Evolutionary conservation across 768 basidiomycete species (phyloP).

Genomic region (Pleurotus salmoneostramineus): DNA sequence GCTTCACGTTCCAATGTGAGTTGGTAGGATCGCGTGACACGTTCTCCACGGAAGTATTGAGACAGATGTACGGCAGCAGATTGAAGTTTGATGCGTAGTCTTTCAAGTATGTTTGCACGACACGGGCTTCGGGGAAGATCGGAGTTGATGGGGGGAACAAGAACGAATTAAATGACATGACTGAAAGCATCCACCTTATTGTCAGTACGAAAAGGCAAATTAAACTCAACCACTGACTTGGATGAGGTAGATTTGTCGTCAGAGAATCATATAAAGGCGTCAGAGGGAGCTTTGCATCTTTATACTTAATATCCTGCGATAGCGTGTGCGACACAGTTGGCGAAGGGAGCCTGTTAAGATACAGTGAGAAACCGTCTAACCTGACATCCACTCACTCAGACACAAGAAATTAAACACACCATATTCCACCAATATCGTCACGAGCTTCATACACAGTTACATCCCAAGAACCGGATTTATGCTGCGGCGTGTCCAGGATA

Average conservation of each 20-base stretch:
- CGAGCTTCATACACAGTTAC: slow-evolving; percentile 61
- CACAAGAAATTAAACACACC: slow-evolving; percentile 38
- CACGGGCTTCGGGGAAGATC: slow-evolving; percentile 59
- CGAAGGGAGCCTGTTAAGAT: slow-evolving; percentile 31
- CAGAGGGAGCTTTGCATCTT: slow-evolving; percentile 43
- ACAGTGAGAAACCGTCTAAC: background rate
- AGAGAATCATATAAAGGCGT: slow-evolving; percentile 78
- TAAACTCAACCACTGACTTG: slow-evolving; percentile 20
- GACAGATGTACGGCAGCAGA: slow-evolving; percentile 56
- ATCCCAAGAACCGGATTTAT: slow-evolving; percentile 59
- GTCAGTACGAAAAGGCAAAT: slow-evolving; percentile 67
- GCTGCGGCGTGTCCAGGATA: slow-evolving; percentile 54
- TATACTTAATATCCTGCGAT: background rate
- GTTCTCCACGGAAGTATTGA: slow-evolving; percentile 53
- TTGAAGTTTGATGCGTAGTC: slow-evolving; percentile 61
- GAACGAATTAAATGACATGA: slow-evolving; percentile 67
- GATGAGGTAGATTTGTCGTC: slow-evolving; percentile 80
- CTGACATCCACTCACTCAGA: background rate
- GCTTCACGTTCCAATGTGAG: slow-evolving; percentile 45
- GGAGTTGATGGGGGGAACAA: slow-evolving; percentile 70
- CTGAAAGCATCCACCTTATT: slow-evolving; percentile 72
- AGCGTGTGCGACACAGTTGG: slow-evolving; percentile 43
- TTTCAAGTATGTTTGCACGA: slow-evolving; percentile 67
- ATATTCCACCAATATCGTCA: slow-evolving; percentile 68
- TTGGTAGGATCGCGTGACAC: slow-evolving; percentile 31